A percentile compares a stretch with the other conserved stretches of the same genome.
Conservation (phyloP, 139 green algal species). For the Tetradesmus lagerheimii region DNA sequence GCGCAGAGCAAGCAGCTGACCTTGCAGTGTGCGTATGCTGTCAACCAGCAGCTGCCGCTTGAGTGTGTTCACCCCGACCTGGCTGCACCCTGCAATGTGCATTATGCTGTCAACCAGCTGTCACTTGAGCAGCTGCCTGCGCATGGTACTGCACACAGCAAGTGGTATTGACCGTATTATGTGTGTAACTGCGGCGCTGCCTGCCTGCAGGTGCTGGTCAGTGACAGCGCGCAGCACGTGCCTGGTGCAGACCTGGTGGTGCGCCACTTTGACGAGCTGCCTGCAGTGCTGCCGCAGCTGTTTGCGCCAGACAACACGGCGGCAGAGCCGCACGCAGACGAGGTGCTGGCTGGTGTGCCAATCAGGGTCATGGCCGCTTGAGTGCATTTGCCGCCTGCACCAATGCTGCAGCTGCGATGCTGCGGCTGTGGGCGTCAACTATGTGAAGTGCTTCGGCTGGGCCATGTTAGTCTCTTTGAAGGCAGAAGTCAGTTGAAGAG, state of each 20-base stretch:
- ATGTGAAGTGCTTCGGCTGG: background rate
- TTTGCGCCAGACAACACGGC: slow-evolving; percentile 7
- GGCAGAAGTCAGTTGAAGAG: background rate
- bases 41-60: too few species aligned
- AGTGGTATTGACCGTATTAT: too few species aligned
- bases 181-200: too few species aligned
- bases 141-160: too few species aligned
- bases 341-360: background rate
- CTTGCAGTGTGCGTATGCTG: too few species aligned
- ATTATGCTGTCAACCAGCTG: too few species aligned
- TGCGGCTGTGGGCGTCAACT: background rate
- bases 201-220: slow-evolving; percentile 1
- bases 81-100: too few species aligned
- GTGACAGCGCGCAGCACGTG: background rate
- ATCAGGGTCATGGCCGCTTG: background rate
- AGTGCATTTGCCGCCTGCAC: background rate
- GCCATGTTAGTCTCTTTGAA: background rate
- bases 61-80: background rate
- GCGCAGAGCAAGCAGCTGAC: too few species aligned
- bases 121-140: too few species aligned
- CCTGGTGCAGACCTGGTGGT: slow-evolving; percentile 43
- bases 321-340: slow-evolving; percentile 13
- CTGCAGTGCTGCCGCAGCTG: slow-evolving; percentile 49
- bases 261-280: slow-evolving; percentile 45
- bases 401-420: background rate